These are phyloP conservation scores for Erythrobasidium hasegawianum DNA, from an alignment of 1,284 basidiomycete genomes.

Conservation along the genomic window DNA sequence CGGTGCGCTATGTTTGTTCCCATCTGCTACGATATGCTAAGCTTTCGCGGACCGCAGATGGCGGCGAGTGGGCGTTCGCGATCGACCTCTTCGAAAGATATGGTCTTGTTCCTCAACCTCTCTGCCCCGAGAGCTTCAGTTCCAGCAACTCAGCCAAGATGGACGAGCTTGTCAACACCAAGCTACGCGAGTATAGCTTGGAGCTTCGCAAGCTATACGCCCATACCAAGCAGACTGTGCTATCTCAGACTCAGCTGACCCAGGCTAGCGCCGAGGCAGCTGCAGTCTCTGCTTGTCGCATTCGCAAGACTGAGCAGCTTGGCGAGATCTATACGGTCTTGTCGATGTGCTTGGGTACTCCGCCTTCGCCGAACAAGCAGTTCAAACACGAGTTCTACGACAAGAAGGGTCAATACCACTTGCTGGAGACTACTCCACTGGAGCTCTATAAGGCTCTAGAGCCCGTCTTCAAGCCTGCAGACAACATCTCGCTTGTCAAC, in stretches of 20 bases:
- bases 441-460: conserved; percentile 57
- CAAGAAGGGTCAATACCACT: conserved; percentile 67
- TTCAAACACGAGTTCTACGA: conserved; percentile 80
- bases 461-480: conserved; percentile 56
- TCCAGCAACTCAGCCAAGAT: conserved; percentile 70
- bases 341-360: conserved; percentile 77
- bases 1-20: conserved; percentile 60
- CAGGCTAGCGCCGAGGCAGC: conserved; percentile 40
- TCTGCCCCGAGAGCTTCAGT: conserved; percentile 83
- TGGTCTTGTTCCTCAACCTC: conserved; percentile 71
- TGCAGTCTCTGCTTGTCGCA: conserved; percentile 46
- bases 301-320: conserved; percentile 77
- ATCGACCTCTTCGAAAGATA: conserved; percentile 80
- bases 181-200: conserved; percentile 84
- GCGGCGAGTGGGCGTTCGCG: conserved; percentile 62
- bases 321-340: conserved; percentile 81
- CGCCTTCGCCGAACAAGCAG: conserved; percentile 65
- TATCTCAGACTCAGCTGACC: conserved; percentile 47
- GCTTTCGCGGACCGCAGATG: background rate
- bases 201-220: conserved; percentile 66
- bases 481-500: conserved; percentile 87
- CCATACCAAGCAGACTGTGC: conserved; percentile 47
- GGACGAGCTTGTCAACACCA: conserved; percentile 67
- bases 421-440: conserved; percentile 71
- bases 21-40: background rate